Evolutionary conservation across 2,329 filamentous ascomycete species (phyloP).

Genomic region (Colletotrichum filicis): DNA sequence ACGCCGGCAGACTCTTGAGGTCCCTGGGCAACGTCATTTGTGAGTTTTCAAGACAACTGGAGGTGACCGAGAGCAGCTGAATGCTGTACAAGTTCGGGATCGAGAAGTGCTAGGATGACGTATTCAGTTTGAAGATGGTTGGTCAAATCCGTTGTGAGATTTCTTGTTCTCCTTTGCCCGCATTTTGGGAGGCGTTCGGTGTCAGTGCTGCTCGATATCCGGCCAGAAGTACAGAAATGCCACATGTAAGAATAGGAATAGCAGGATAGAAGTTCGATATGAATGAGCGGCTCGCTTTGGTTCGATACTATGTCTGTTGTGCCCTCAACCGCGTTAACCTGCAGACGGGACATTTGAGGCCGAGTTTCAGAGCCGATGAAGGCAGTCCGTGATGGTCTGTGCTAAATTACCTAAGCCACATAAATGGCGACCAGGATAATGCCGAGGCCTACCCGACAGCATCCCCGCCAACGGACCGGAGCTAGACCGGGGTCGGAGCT

Average conservation of each 20-base stretch:
- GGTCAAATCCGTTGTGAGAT: background rate
- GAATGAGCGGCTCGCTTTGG: background rate
- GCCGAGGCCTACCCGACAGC: conserved; percentile 28
- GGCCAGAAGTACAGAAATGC: background rate
- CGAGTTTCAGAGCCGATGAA: background rate
- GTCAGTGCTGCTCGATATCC: background rate
- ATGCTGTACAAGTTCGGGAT: background rate
- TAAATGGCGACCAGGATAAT: background rate
- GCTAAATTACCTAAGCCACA: conserved; percentile 17
- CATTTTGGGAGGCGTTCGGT: background rate
- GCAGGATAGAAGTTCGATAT: background rate
- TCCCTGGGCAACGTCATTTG: background rate
- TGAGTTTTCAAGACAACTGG: background rate
- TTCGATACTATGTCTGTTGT: background rate
- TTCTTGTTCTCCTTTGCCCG: background rate
- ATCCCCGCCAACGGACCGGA: conserved; percentile 33
- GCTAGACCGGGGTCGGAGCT: conserved; percentile 33
- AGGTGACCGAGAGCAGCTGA: background rate
- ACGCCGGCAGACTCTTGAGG: background rate
- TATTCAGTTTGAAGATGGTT: background rate
- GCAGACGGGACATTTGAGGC: background rate
- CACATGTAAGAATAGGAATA: background rate
- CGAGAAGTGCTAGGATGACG: background rate
- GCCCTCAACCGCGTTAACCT: background rate
- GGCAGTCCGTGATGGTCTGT: background rate